Percentiles rank a stretch among this genome's conserved stretches.
Conservation (phyloP, 2,329 filamentous ascomycete genomes). For the Cladosporium sp. region DNA sequence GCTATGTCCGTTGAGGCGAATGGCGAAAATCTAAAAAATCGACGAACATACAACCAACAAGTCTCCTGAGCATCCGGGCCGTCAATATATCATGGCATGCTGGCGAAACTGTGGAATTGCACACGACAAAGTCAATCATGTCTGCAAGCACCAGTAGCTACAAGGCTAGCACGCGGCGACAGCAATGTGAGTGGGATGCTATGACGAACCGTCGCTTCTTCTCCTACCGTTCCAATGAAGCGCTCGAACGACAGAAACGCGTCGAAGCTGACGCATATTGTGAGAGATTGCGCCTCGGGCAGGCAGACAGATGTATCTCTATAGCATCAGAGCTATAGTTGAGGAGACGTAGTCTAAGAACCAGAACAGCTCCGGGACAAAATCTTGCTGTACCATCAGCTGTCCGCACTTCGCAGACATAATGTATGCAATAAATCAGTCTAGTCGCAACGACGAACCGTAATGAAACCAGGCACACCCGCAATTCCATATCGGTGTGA, state of each 20-base stretch:
- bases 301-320: background rate
- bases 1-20: slow-evolving; percentile 38
- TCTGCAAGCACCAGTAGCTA: background rate
- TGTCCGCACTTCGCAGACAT: background rate
- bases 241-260: background rate
- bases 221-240: background rate
- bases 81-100: background rate
- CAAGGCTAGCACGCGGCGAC: background rate
- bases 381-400: background rate
- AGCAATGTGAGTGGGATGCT: background rate
- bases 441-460: too few species aligned
- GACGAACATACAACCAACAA: background rate
- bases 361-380: background rate
- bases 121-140: background rate
- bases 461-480: background rate
- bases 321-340: background rate
- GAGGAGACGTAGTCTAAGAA: background rate
- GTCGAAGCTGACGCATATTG: background rate
- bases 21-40: background rate
- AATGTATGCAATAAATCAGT: background rate
- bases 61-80: background rate
- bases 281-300: background rate
- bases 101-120: background rate
- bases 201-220: background rate
- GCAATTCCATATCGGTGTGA: background rate